phyloP scores from a whole-genome alignment of 345 rosid species.

The Linum tenue region DNA sequence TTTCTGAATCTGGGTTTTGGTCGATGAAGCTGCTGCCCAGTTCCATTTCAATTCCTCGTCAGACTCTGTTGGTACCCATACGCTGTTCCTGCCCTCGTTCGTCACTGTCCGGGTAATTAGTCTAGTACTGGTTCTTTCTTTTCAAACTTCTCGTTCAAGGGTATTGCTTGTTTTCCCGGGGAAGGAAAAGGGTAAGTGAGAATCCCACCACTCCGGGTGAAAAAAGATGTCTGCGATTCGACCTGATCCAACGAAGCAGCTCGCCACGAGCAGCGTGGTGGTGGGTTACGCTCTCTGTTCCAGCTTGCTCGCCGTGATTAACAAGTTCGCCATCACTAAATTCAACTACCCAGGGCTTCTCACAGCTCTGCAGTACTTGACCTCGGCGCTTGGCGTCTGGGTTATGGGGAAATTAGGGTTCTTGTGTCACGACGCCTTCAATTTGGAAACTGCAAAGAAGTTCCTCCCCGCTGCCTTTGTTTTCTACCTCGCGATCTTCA shows the following conservation, averaged over 20 bases:
- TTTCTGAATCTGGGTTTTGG: no score
- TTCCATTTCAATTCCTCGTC: no score
- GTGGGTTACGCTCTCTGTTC: conserved; percentile 94
- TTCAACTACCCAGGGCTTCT: conserved; percentile 85
- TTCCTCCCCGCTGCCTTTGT: conserved; percentile 88
- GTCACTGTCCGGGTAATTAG: no score
- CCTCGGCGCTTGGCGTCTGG: conserved; percentile 76
- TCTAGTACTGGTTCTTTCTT: no score
- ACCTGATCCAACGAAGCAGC: conserved; percentile 20
- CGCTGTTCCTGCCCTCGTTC: no score
- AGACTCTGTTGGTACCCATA: no score
- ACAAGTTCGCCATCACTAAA: conserved; percentile 83
- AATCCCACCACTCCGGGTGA: no score
- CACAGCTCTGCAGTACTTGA: conserved; percentile 83
- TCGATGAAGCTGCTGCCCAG: no score
- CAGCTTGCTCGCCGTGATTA: conserved; percentile 95
- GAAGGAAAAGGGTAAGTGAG: no score
- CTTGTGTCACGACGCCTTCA: conserved; percentile 81
- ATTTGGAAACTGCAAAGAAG: conserved; percentile 71
- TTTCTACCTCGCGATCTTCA: conserved; percentile 88
- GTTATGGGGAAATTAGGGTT: conserved; percentile 67
- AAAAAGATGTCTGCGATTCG: conserved; percentile 16
- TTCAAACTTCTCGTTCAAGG: no score
- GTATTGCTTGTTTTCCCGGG: no score
- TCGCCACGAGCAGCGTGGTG: conserved; percentile 71